Percentiles rank a stretch among this genome's conserved stretches.
phyloP scores from a whole-genome alignment of 495 filamentous ascomycete species.

The Elasticomyces elasticus region DNA sequence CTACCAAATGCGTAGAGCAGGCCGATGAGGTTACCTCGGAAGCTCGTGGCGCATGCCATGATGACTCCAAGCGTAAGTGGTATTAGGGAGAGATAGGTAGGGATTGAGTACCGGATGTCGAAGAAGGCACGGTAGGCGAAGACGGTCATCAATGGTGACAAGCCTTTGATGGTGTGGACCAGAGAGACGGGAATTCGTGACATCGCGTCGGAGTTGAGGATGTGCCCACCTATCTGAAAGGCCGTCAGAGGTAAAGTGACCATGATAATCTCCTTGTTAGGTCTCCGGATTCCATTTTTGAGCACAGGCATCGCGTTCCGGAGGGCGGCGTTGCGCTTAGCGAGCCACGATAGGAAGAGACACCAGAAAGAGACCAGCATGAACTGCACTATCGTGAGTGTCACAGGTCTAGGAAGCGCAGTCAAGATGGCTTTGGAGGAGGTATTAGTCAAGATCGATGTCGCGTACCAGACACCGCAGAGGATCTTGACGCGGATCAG shows the following conservation, averaged over 20 bases:
- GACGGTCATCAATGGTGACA: slow-evolving; percentile 93
- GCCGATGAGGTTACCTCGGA: slow-evolving; percentile 77
- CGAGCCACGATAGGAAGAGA: slow-evolving; percentile 62
- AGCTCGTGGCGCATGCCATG: slow-evolving; percentile 85
- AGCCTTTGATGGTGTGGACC: slow-evolving; percentile 98
- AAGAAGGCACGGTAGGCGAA: slow-evolving; percentile 84
- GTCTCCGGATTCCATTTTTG: slow-evolving; percentile 69
- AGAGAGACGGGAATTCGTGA: slow-evolving; percentile 90
- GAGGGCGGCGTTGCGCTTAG: slow-evolving; percentile 56
- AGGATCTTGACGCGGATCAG: slow-evolving; percentile 46
- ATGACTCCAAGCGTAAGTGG: slow-evolving; percentile 88
- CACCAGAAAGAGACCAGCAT: slow-evolving; percentile 87
- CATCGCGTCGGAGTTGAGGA: slow-evolving; percentile 85
- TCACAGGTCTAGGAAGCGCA: slow-evolving; percentile 82
- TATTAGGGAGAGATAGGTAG: slow-evolving; percentile 87
- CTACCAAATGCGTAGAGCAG: slow-evolving; percentile 77
- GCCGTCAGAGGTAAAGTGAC: slow-evolving; percentile 82
- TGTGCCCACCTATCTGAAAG: slow-evolving; percentile 90
- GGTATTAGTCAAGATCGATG: slow-evolving; percentile 90
- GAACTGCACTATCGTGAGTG: slow-evolving; percentile 91
- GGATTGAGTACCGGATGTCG: slow-evolving; percentile 71
- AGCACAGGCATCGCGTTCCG: slow-evolving; percentile 64
- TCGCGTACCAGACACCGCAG: slow-evolving; percentile 84
- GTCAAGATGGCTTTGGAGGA: slow-evolving; percentile 97
- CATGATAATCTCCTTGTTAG: slow-evolving; percentile 69